Base-by-base conservation (phyloP, 768 basidiomycete species). In the Boletus vermiculosoides region DNA sequence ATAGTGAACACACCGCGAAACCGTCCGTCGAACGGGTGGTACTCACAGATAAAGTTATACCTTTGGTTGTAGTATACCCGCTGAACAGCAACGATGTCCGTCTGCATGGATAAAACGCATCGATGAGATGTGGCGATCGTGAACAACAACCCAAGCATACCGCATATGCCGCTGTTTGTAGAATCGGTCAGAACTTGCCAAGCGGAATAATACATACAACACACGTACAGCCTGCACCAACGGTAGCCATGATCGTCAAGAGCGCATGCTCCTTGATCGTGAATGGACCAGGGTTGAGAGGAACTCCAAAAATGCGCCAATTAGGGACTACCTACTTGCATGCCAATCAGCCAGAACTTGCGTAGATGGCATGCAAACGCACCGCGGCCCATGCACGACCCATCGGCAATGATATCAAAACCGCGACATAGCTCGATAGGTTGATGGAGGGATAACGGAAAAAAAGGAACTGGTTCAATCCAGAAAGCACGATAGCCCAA, bases 381-480 rank as follows among this genome's bases (percentile, higher is more conserved):
- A 71, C 70, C 48, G 63, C 59, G n/a, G 87, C 87, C 81, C 86
- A 88, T 1, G 76, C 70, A 23, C 85, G 80, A 25, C 88, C 88
- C 6, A 88, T 57, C 0, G 90, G 90, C 62, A 90, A 86, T 6
- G 82, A 80, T 8, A 92, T 64, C 16, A 93, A 74, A 60, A 88
- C 84, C 0, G 87, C 85, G n/a, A 90, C 84, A 54, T 88, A 78
- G 75, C 66, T 63, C 45, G 66, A 71, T 55, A 80, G 52, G 12
- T 22, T 20, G 45, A 76, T 71, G 16, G 76, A 71, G 5, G 87
- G 88, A 64, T 82, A 89, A 30, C 88, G 81, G 61, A 89, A 82
- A 69, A 80, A 86, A 71, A 90, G 89, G 73, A 88, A 90, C 63
- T 89, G 88, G 71, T 90, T 90, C 76, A 90, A 76, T 42, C 88